Evolutionary conservation across 192 early-diverging fungal genomes (phyloP), one percentile per base, ranked within the genome.

Genomic region (Coemansia erecta): DNA sequence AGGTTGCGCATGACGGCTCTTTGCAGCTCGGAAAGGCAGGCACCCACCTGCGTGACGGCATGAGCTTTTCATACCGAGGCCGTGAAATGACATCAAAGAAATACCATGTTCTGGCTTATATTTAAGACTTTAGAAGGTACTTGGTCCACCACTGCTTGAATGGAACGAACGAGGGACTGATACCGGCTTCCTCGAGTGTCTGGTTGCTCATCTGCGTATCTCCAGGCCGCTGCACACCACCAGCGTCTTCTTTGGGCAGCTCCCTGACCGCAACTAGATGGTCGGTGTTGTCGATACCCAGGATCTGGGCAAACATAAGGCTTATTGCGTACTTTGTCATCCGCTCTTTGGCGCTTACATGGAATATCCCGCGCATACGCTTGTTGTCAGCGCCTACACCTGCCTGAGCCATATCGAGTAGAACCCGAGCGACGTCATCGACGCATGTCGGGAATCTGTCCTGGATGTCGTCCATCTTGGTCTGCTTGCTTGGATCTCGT

Each of bases 361-460:
- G 75, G 58, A 63, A 72, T 4, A 67, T 31, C 6, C 77, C 78
- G 10, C 41, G 26, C 4, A 70, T 47, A 17, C 40, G 33, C 37
- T 45, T 53, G n/a, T 54, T 51, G 0, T 43, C 53, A 18, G 60
- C 40, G 4, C 49, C 54, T 18, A 53, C 42, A 31, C 58, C 47
- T 63, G 64, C 71, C 74, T 84, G 68, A 3, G 76, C 49, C 42
- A 93, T 71, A 48, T 90, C 86, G 28, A 77, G 61, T 45, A 91
- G 74, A 13, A 87, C 88, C 17, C 85, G 69, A 8, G 86, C 89
- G 14, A 92, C 81, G 60, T 93, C 90, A 11, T 74, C 77, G 8
- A 87, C 86, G 60, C 93, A 89, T n/a, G 91, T 92, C 3, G 94
- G 94, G 70, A 86, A 95, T 42, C 94, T 82, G 14, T 67, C 61